Evolutionary conservation across 1,139 yeast species (phyloP).

Genomic region (Lodderomyces margitis): DNA sequence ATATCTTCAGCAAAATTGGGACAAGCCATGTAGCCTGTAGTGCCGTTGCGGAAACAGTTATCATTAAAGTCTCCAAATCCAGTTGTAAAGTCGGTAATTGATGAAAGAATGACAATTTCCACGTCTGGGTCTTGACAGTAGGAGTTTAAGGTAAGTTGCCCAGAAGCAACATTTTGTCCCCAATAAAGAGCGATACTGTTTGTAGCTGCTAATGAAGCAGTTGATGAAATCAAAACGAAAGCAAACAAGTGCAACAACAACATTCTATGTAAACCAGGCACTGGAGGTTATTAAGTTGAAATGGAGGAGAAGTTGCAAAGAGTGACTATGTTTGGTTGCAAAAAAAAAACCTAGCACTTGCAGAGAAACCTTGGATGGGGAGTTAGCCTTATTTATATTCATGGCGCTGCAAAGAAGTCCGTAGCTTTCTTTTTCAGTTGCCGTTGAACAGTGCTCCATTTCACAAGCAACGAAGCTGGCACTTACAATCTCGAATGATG

Average conservation of each 20-base stretch:
- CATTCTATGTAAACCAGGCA: no score
- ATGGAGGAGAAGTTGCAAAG: no score
- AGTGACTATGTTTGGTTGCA: no score
- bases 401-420: no score
- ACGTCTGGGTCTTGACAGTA: slow-evolving; percentile 66
- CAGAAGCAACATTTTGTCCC: slow-evolving; percentile 82
- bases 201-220: slow-evolving; percentile 33
- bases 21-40: slow-evolving; percentile 57
- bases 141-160: slow-evolving; percentile 55
- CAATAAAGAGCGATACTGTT: slow-evolving; percentile 67
- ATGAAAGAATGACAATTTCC: slow-evolving; percentile 67
- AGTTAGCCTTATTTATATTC: no score
- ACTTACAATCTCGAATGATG: no score
- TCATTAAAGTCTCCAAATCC: slow-evolving; percentile 64
- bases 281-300: no score
- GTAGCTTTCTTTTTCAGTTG: no score
- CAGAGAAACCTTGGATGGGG: no score
- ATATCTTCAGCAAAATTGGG: slow-evolving; percentile 66
- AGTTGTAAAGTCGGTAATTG: slow-evolving; percentile 50
- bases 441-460: no score
- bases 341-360: no score
- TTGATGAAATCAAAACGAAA: slow-evolving; percentile 13
- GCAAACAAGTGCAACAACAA: background rate
- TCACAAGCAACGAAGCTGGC: no score
- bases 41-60: slow-evolving; percentile 53